A percentile compares a stretch with the other conserved stretches of the same genome.
phyloP scores from a whole-genome alignment of 345 rosid genomes.

The Ricinus communis region DNA sequence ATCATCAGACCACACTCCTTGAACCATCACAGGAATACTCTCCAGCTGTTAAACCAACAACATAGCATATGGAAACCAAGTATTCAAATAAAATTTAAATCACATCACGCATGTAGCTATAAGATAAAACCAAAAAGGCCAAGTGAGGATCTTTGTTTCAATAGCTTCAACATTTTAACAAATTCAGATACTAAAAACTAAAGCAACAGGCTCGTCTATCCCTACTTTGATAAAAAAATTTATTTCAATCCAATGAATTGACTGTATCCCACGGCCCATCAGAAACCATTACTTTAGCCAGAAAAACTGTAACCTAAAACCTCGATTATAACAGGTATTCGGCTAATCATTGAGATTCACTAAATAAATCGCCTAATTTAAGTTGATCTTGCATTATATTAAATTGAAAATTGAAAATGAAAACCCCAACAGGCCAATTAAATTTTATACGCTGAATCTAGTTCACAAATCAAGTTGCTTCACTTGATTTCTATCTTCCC shows the following conservation, averaged over 20 bases:
- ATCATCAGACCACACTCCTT: constrained; percentile 32
- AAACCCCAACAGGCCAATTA: neutral
- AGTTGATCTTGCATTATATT: constrained; percentile 1
- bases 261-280: too few relatives aligned
- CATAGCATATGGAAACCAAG: constrained; percentile 2
- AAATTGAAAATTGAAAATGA: too few relatives aligned
- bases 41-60: constrained; percentile 22
- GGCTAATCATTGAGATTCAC: neutral
- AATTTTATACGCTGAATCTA: neutral
- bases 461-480: constrained; percentile 2
- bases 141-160: neutral
- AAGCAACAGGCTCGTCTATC: too few relatives aligned
- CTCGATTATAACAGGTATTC: neutral
- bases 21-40: constrained; percentile 29
- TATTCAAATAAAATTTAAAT: too few relatives aligned
- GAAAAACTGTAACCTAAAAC: too few relatives aligned
- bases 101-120: too few relatives aligned
- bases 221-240: too few relatives aligned
- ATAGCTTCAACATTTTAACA: too few relatives aligned
- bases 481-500: neutral
- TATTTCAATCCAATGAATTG: too few relatives aligned
- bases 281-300: too few relatives aligned
- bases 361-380: neutral
- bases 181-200: too few relatives aligned
- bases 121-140: too few relatives aligned